Evolutionary conservation across 2,329 filamentous ascomycete species (phyloP), one percentile per base, ranked within the genome.

Genomic region (Paracoccidioides lutzii): DNA sequence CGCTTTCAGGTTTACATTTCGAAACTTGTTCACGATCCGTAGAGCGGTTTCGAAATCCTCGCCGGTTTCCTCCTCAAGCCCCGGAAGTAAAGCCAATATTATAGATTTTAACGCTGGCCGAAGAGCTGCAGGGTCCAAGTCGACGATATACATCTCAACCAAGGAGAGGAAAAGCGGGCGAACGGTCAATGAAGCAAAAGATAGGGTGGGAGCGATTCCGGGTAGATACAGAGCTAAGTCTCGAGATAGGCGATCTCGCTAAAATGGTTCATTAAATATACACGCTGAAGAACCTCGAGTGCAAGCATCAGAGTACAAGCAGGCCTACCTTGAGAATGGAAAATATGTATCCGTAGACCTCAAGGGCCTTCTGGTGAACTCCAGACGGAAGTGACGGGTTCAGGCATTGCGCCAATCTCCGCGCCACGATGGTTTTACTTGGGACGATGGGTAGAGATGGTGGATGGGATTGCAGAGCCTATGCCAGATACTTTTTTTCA

Each of bases 331-430:
- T 88, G 64, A 98, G 89, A 60, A 89, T 80, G 22, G 84, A 82
- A 67, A 98, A 98, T 61, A 97, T 83, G 66, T 89, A 89, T 49
- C 78, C 82, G 70, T 98, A 98, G 44, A 97, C 88, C 71, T 98
- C 93, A 56, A 98, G 80, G 1, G 93, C 84, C 70, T 97, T 98
- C 71, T 98, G 94, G 72, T 98, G 93, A 15, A 98, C 94, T 33
- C 93, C 93, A 0, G 93, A 96, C 12, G 93, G 93, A 53, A 98
- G 76, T 22, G 88, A 84, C 41, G 93, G 90, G 68, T 96, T 95
- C 62, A 98, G 78, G 68, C 93, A 98, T 78, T 98, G 93, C 45
- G 93, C 87, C 57, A 98, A 78, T 64, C 91, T 87, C 72, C 94
- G 93, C 65, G 93, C 87, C 66, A 98, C 85, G 56, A 84, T 78